phyloP scores from a whole-genome alignment of 2,329 filamentous ascomycete genomes.

The Aureobasidium sp. region DNA sequence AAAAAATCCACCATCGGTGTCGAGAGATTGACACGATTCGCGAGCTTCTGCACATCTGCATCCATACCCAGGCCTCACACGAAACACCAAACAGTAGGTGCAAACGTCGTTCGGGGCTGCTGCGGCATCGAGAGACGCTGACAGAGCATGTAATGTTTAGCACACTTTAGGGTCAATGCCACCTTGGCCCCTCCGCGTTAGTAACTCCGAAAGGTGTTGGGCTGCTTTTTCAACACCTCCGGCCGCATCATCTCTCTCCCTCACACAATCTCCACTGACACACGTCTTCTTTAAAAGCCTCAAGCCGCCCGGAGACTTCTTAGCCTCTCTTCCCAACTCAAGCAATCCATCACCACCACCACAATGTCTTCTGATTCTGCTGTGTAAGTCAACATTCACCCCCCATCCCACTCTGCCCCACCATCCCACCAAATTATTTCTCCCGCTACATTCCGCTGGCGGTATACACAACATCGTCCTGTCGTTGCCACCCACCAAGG shows the following conservation, averaged over 20 bases:
- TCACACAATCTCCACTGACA: constrained; percentile 14
- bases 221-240: constrained; percentile 17
- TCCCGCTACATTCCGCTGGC: not conserved
- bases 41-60: constrained; percentile 2
- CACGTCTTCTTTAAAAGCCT: constrained; percentile 16
- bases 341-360: constrained; percentile 18
- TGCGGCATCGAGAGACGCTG: constrained; percentile 15
- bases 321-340: constrained; percentile 20
- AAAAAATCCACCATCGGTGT: not conserved
- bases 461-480: not conserved
- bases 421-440: constrained; percentile 19
- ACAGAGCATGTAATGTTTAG: constrained; percentile 16
- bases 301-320: constrained; percentile 19
- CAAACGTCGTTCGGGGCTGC: constrained; percentile 13
- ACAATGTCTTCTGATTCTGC: constrained; percentile 26
- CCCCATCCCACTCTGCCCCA: constrained; percentile 7
- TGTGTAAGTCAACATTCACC: constrained; percentile 23
- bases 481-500: not conserved
- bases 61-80: not conserved
- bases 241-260: constrained; percentile 7
- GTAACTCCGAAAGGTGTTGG: constrained; percentile 17
- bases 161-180: constrained; percentile 16
- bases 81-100: constrained; percentile 14
- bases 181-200: constrained; percentile 16
- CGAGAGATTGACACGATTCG: not conserved